Evolutionary conservation across 495 filamentous ascomycete genomes (phyloP), one percentile per base, ranked within the genome.

Genomic region (Annulohypoxylon maeteangense): DNA sequence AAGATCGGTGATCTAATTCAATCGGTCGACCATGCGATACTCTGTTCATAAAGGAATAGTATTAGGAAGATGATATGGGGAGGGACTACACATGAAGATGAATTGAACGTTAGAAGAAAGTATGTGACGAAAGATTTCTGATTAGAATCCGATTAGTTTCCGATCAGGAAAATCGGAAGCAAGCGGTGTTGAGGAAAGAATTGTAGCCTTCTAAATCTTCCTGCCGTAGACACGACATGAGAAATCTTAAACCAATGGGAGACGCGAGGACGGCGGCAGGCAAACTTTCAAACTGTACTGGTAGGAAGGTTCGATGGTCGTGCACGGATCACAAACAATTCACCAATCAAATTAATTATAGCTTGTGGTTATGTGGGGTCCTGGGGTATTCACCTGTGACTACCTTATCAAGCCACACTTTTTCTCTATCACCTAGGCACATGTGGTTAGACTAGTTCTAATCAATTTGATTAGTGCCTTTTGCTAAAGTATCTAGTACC

Each of bases 181-280:
- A 59, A 47, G 25, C 44, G 55, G 48, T 14, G 61, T 42, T 48
- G 18, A 25, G 56, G 29, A 67, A 62, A 72, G 59, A 68, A 65
- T 65, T 64, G 70, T 54, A 75, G 71, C 65, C 65, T 71, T 62
- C 72, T 64, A 23, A 32, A 29, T 55, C 10, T 57, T 57, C 36
- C 31, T n/a, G 14, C 23, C 55, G 60, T 36, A 58, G 48, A 62
- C 61, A 69, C 45, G 57, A 53, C 67, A 34, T 32, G 55, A 64
- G 63, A 67, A 70, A 65, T 14, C 31, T 59, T 58, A 36, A 56
- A 31, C 72, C 75, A 75, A 76, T 74, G 16, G 36, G 60, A 65
- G 59, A 72, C 70, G 70, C 70, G 70, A 65, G 55, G 25, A 40
- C 32, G 32, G 40, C 60, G 47, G 45, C 61, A 62, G 61, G 56